Conservation (phyloP, 495 filamentous ascomycete genomes). For the Lentithecium fluviatile region DNA sequence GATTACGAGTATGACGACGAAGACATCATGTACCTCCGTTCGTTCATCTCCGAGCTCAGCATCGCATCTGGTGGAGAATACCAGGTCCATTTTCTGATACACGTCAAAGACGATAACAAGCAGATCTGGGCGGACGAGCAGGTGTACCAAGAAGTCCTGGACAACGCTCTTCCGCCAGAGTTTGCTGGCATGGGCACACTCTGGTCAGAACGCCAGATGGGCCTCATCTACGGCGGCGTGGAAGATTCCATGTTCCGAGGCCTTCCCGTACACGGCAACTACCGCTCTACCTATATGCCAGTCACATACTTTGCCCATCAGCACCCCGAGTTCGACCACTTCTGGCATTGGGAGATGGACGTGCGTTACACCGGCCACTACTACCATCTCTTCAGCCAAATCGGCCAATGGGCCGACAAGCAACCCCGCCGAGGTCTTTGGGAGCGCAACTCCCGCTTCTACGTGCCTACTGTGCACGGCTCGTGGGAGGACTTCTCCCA, state of each 20-base stretch:
- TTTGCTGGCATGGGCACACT: conserved; percentile 85
- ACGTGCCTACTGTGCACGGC: conserved; percentile 83
- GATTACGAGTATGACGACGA: conserved; percentile 54
- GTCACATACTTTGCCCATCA: conserved; percentile 87
- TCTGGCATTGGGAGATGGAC: conserved; percentile 99
- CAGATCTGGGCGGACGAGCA: conserved; percentile 66
- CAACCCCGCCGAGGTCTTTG: conserved; percentile 90
- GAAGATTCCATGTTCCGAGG: conserved; percentile 69
- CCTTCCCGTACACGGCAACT: conserved; percentile 83
- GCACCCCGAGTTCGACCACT: conserved; percentile 91
- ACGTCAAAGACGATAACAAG: conserved; percentile 63
- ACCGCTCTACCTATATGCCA: conserved; percentile 88
- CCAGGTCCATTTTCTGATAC: conserved; percentile 62
- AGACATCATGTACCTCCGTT: conserved; percentile 49
- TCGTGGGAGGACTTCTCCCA: conserved; percentile 90
- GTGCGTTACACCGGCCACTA: conserved; percentile 94
- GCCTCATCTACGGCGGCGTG: conserved; percentile 78
- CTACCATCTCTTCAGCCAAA: conserved; percentile 80
- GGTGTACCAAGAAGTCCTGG: conserved; percentile 62
- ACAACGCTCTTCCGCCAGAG: conserved; percentile 73
- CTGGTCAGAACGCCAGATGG: conserved; percentile 92
- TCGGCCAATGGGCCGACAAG: conserved; percentile 69
- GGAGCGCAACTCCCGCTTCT: conserved; percentile 92
- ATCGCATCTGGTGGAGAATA: conserved; percentile 64
- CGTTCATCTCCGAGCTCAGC: conserved; percentile 62